Conservation (phyloP, 768 basidiomycete genomes). For the Harrya chromipes region DNA sequence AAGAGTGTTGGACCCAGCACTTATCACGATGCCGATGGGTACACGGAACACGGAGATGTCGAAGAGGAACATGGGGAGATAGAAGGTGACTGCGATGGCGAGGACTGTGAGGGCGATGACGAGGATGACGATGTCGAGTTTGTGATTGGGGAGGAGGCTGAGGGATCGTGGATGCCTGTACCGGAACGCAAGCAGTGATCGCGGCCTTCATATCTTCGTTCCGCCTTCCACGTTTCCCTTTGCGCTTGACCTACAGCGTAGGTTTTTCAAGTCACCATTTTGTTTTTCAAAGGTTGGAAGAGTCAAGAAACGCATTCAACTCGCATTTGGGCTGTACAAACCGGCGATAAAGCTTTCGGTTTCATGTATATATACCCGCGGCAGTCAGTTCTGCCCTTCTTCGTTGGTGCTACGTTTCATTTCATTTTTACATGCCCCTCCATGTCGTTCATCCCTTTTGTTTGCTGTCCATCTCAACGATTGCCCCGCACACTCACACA, state of each 20-base stretch:
- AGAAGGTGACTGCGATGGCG: constrained; percentile 31
- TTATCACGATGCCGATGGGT: not conserved
- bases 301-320: constrained; percentile 12
- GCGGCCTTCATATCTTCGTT: not conserved
- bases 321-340: constrained; percentile 8
- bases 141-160: constrained; percentile 54
- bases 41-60: constrained; percentile 6
- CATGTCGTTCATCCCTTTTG: not conserved
- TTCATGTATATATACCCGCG: constrained; percentile 20
- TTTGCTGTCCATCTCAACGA: constrained; percentile 10
- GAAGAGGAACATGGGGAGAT: constrained; percentile 23
- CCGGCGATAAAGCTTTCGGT: constrained; percentile 1
- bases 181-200: constrained; percentile 30
- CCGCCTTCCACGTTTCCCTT: not conserved
- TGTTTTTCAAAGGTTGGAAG: constrained; percentile 15
- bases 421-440: not conserved
- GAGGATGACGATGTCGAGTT: constrained; percentile 80
- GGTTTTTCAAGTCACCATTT: not conserved
- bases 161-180: constrained; percentile 35
- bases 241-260: constrained; percentile 8
- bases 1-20: not conserved
- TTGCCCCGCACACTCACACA: constrained; percentile 1
- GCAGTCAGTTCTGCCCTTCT: not conserved
- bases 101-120: constrained; percentile 44
- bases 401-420: not conserved